Evolutionary conservation across 2,329 filamentous ascomycete genomes (phyloP).

Genomic region (Penicillium fuscoglaucum): DNA sequence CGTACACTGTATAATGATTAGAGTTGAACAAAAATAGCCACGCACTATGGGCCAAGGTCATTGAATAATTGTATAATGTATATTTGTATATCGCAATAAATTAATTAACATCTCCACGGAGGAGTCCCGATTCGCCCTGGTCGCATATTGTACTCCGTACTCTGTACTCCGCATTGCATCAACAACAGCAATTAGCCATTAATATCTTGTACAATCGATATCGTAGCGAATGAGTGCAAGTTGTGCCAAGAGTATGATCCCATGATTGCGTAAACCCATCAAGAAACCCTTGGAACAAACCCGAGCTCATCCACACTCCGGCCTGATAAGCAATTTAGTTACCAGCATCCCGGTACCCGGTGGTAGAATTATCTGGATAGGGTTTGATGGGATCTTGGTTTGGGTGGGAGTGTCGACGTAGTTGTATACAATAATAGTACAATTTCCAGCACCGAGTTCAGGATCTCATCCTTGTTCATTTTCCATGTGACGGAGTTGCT

Average conservation of each 20-base stretch:
- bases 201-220: neutral
- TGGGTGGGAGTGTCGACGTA: neutral
- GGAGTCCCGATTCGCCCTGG: neutral
- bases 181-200: neutral
- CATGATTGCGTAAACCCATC: conserved; percentile 6
- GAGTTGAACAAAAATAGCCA: neutral
- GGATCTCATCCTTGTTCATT: too few relatives aligned
- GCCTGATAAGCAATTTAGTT: conserved; percentile 2
- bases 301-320: neutral
- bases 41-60: neutral
- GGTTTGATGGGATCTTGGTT: neutral
- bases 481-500: neutral
- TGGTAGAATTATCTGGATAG: neutral
- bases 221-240: neutral
- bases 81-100: neutral
- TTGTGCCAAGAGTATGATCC: conserved; percentile 3
- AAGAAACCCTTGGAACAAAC: neutral
- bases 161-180: neutral
- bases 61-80: neutral
- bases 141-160: neutral
- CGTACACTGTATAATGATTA: neutral
- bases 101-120: neutral
- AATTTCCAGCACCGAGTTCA: too few relatives aligned
- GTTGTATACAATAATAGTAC: neutral
- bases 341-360: conserved; percentile 1